Evolutionary conservation across 768 basidiomycete genomes (phyloP).

Genomic region (Mycena metata): DNA sequence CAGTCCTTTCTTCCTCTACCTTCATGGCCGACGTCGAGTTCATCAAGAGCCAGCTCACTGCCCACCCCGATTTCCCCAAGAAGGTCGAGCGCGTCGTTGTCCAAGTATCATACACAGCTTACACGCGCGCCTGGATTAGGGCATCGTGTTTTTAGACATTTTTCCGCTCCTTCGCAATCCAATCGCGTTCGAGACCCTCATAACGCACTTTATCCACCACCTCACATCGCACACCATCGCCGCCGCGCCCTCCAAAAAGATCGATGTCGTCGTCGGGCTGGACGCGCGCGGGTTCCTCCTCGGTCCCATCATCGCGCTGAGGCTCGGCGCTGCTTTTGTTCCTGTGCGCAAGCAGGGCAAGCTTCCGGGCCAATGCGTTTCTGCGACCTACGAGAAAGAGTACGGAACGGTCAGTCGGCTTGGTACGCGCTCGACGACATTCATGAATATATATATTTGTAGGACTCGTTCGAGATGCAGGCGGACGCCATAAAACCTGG

Average conservation of each 20-base stretch:
- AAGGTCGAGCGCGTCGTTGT: conserved; percentile 65
- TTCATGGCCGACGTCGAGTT: conserved; percentile 83
- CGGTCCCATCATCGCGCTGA: conserved; percentile 91
- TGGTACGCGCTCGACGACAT: background rate
- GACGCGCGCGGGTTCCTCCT: conserved; percentile 97
- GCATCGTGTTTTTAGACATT: conserved; percentile 93
- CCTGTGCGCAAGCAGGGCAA: conserved; percentile 96
- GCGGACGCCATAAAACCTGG: conserved; percentile 85
- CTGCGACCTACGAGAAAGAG: conserved; percentile 89
- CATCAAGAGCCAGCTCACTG: conserved; percentile 70
- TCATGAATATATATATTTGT: background rate
- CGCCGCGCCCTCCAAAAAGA: conserved; percentile 69
- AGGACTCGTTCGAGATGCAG: conserved; percentile 99
- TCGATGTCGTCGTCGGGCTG: conserved; percentile 94
- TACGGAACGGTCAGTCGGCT: conserved; percentile 79
- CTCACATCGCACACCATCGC: conserved; percentile 84
- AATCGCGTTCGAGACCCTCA: conserved; percentile 88
- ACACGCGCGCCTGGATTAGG: conserved; percentile 59
- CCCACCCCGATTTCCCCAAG: conserved; percentile 88
- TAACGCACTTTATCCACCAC: conserved; percentile 90
- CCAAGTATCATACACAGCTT: background rate
- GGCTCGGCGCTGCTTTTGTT: conserved; percentile 94
- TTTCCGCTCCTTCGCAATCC: conserved; percentile 94
- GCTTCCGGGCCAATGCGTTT: conserved; percentile 88
- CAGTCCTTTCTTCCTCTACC: conserved; percentile 25